A percentile compares a stretch with the other conserved stretches of the same genome.
Conservation (phyloP, 805 yeast genomes). For the Yamadazyma olivae region DNA sequence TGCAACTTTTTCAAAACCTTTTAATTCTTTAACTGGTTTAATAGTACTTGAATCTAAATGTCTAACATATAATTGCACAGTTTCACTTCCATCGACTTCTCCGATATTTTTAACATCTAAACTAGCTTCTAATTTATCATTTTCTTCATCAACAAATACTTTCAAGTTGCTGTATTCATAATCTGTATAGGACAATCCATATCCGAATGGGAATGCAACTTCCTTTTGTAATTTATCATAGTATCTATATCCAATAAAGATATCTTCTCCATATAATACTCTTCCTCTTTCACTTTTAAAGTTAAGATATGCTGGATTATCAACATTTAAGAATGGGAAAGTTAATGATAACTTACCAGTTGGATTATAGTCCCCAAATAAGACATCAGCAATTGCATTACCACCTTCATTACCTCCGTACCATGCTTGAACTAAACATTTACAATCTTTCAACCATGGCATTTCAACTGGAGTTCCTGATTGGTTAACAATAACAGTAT, state of each 20-base stretch:
- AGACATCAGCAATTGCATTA: slow-evolving; percentile 55
- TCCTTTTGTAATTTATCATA: slow-evolving; percentile 50
- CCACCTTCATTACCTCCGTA: slow-evolving; percentile 45
- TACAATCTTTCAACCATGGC: slow-evolving; percentile 57
- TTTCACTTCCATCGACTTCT: slow-evolving; percentile 47
- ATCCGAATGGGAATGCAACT: slow-evolving; percentile 60
- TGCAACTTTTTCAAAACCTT: slow-evolving; percentile 52
- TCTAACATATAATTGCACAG: slow-evolving; percentile 52
- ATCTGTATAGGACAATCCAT: slow-evolving; percentile 57
- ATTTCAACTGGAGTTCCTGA: slow-evolving; percentile 33
- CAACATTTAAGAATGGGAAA: slow-evolving; percentile 21
- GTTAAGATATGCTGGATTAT: slow-evolving; percentile 31
- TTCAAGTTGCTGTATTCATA: slow-evolving; percentile 41
- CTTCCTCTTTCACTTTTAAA: slow-evolving; percentile 28
- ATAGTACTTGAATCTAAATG: slow-evolving; percentile 34
- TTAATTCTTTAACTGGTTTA: slow-evolving; percentile 61
- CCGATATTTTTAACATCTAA: slow-evolving; percentile 51
- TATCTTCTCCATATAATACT: slow-evolving; percentile 54
- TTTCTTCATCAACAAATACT: slow-evolving; percentile 20
- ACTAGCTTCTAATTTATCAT: slow-evolving; percentile 28
- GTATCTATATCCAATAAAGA: slow-evolving; percentile 60
- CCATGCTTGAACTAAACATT: slow-evolving; percentile 48
- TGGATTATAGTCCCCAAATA: slow-evolving; percentile 60
- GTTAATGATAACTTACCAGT: slow-evolving; percentile 41
- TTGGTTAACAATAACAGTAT: slow-evolving; percentile 31